These are phyloP conservation scores for Populus deltoides DNA, from an alignment of 345 rosid species.

Conservation along the genomic window DNA sequence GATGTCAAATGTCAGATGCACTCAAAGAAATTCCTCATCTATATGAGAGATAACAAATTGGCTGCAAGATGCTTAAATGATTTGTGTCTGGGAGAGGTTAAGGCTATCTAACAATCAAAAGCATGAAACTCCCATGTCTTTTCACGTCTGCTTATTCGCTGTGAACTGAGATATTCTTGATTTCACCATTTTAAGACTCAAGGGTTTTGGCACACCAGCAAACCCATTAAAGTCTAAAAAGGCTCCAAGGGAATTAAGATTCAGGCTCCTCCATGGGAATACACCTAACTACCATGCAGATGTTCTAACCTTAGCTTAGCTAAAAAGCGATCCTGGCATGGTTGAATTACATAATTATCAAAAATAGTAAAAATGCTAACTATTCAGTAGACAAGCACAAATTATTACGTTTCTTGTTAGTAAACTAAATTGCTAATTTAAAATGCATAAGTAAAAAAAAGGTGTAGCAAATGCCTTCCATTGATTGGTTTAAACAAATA, in stretches of 20 bases:
- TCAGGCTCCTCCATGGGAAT: background rate
- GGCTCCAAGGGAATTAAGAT: background rate
- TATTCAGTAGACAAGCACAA: background rate
- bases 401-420: background rate
- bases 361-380: background rate
- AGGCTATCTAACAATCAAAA: background rate
- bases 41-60: background rate
- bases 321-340: background rate
- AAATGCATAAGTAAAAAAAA: background rate
- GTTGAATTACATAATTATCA: background rate
- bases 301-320: background rate
- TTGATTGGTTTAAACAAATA: no score
- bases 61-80: background rate
- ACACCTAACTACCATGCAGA: background rate
- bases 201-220: background rate
- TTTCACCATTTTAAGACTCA: background rate
- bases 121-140: background rate
- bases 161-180: background rate
- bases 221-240: background rate
- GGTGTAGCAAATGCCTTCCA: no score
- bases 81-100: background rate
- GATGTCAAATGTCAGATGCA: conserved; percentile 17
- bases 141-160: background rate
- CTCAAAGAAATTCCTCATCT: background rate
- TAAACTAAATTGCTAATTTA: background rate